Base-by-base conservation (phyloP, 768 basidiomycete genomes). In the Panus rudis region DNA sequence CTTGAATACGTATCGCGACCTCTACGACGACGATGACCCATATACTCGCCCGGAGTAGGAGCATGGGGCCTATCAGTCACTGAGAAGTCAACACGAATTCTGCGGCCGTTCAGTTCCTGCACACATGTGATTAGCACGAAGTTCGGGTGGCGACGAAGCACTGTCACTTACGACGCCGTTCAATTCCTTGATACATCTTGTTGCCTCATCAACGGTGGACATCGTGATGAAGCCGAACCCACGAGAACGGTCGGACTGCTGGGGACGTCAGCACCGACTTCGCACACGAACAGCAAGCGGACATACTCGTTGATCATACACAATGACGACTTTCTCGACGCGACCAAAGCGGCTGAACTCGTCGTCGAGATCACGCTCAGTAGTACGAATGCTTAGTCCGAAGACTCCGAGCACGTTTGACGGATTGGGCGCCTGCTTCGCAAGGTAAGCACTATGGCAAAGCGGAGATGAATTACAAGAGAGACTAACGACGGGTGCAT, bases 171-270 rank as follows among this genome's bases (percentile, higher is more conserved):
- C 91, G 37, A 93, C 65, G 30, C 96, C 96, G 59, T 97, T 98
- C 37, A 98, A 70, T 56, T 90, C 87, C 47, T 83, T 78, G 55
- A 99, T 86, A 65, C 89, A 93, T 23, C 83, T 70, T 21, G 78
- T 70, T 7, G 94, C 94, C 49, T 96, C 94, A 46, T 92, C 89
- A n/a, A 82, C 76, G 27, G 72, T 74, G 12, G 76, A 74, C 92
- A 99, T 97, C 52, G 82, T 84, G 64, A 99, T 93, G 61, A 99
- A 99, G 32, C 94, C 94, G 52, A 99, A 99, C 10, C 94, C 96
- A 49, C 94, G 87, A 41, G 94, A 97, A 44, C 94, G 84, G 60
- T 93, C 92, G 42, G 90, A 89, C 92, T 86, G 64, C 34, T 39
- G 43, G 42, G 32, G 21, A 37, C 28, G 40, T 51, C 17, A 47